Evolutionary conservation across 495 filamentous ascomycete species (phyloP), one percentile per base, ranked within the genome.

Genomic region (Aspergillus affinis): DNA sequence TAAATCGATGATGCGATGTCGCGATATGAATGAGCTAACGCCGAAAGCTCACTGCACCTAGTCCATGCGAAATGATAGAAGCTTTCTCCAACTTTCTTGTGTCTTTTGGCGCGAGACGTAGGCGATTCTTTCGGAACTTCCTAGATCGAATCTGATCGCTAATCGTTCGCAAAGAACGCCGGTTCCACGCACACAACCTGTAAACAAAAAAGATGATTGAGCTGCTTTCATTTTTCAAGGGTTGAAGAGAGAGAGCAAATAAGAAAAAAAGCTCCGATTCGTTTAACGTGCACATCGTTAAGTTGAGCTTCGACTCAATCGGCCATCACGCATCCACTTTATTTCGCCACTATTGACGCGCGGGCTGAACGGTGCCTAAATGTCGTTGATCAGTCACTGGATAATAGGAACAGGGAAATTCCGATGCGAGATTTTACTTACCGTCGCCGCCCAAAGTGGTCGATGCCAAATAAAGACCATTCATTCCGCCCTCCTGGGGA

Each of bases 391-490:
- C 5, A 60, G 29, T 26, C 48, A 10, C n/a, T n/a, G n/a, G n/a
- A n/a, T n/a, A n/a, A n/a, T n/a, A n/a, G n/a, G n/a, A n/a, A n/a
- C n/a, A n/a, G n/a, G n/a, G n/a, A n/a, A n/a, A n/a, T n/a, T n/a
- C n/a, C n/a, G n/a, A n/a, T n/a, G n/a, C n/a, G n/a, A 48, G 9
- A 29, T 29, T 57, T 52, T 54, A 67, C 77, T 67, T 72, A 80
- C 78, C 77, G 62, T 80, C 78, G 67, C 76, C 72, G 63, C 70
- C 66, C 72, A 80, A 53, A 48, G 74, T 79, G 54, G 77, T 79
- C 59, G 78, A 76, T 54, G 78, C 75, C 67, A 80, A 54, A 58
- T 81, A 81, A 54, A 79, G 64, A 47, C 77, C 77, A 62, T 79
- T 79, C 72, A 79, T 76, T 49, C 74, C 76, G 61, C 62, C 66